Evolutionary conservation across 2,329 filamentous ascomycete genomes (phyloP).

Genomic region (Fusarium staphyleae): DNA sequence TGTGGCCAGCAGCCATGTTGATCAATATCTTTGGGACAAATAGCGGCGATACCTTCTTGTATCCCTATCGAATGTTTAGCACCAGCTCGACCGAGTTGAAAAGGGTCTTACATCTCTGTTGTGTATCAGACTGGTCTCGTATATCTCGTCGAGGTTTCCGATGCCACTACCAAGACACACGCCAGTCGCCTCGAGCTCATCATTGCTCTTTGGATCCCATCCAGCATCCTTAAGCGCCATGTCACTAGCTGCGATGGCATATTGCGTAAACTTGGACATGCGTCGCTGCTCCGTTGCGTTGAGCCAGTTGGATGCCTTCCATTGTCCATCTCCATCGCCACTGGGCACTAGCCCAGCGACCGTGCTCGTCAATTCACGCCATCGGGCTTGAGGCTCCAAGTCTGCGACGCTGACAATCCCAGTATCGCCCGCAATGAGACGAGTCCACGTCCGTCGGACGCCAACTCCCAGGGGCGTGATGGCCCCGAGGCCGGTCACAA

Average conservation of each 20-base stretch:
- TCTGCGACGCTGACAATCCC: constrained; percentile 78
- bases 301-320: constrained; percentile 63
- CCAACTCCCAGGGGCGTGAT: constrained; percentile 86
- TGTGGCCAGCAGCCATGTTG: constrained; percentile 92
- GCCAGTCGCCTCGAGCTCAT: constrained; percentile 78
- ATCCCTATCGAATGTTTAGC: constrained; percentile 66
- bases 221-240: constrained; percentile 86
- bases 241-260: constrained; percentile 83
- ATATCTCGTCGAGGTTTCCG: constrained; percentile 90
- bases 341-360: constrained; percentile 83
- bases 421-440: constrained; percentile 79
- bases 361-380: constrained; percentile 79
- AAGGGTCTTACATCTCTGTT: constrained; percentile 68
- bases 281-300: constrained; percentile 67
- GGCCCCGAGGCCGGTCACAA: constrained; percentile 83
- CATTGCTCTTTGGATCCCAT: constrained; percentile 69
- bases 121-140: constrained; percentile 80
- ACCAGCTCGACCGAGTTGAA: not conserved
- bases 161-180: constrained; percentile 96
- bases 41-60: constrained; percentile 89
- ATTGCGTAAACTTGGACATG: constrained; percentile 92
- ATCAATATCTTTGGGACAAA: constrained; percentile 94
- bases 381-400: constrained; percentile 63
- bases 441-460: constrained; percentile 77
- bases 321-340: constrained; percentile 51